phyloP scores from a whole-genome alignment of 129 eudicot species.

The Smallanthus sonchifolius region DNA sequence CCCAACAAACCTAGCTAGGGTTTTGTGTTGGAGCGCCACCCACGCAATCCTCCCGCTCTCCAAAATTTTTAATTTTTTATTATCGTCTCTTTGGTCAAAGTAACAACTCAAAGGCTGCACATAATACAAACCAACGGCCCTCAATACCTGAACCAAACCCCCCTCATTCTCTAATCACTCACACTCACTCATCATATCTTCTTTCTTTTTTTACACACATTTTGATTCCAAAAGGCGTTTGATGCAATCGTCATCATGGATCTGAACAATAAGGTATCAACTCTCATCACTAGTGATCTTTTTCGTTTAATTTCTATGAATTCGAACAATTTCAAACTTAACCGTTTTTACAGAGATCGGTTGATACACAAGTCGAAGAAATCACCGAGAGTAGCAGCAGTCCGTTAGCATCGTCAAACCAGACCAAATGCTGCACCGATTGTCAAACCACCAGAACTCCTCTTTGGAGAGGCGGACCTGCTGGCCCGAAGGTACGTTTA shows the following conservation, averaged over 20 bases:
- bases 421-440: slow-evolving; percentile 35
- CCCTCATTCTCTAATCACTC: neutral
- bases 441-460: slow-evolving; percentile 66
- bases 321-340: neutral
- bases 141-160: slow-evolving; percentile 4
- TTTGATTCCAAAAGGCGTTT: slow-evolving; percentile 1
- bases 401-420: neutral
- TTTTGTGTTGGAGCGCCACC: slow-evolving; percentile 31
- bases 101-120: slow-evolving; percentile 25
- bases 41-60: slow-evolving; percentile 24
- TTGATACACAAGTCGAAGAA: neutral
- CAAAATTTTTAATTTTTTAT: neutral
- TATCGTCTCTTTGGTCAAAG: slow-evolving; percentile 12
- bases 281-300: neutral
- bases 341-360: slow-evolving; percentile 28
- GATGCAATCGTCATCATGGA: slow-evolving; percentile 30
- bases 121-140: slow-evolving; percentile 23
- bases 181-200: neutral
- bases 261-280: slow-evolving; percentile 39
- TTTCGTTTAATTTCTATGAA: neutral
- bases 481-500: slow-evolving; percentile 62
- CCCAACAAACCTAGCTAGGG: slow-evolving; percentile 35
- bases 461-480: slow-evolving; percentile 68
- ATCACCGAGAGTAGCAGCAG: slow-evolving; percentile 4
- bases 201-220: too few species aligned